These are phyloP conservation scores for Euclidium syriacum DNA, from an alignment of 345 rosid species.

Conservation along the genomic window DNA sequence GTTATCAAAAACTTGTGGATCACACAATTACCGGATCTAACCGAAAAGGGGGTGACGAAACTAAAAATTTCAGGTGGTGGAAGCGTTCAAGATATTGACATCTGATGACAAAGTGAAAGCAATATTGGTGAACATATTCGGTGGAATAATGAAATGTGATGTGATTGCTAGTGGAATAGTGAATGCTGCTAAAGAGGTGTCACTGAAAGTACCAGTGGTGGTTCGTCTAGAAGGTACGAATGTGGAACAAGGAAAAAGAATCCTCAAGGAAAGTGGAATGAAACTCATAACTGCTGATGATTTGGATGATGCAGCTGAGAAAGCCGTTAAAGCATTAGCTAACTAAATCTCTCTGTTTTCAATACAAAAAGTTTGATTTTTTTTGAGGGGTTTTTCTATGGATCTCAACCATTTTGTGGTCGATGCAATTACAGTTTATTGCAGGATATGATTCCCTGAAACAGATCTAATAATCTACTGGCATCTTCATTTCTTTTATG, in stretches of 20 bases:
- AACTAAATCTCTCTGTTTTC: conserved; percentile 14
- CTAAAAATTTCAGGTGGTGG: conserved; percentile 64
- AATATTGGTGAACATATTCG: conserved; percentile 95
- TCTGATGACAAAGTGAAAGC: conserved; percentile 99
- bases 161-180: conserved; percentile 98
- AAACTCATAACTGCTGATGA: conserved; percentile 84
- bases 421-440: conserved; percentile 12
- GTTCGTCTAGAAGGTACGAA: conserved; percentile 76
- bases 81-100: conserved; percentile 96
- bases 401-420: conserved; percentile 17
- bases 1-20: background rate
- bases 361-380: background rate
- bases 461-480: conserved; percentile 26
- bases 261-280: conserved; percentile 96
- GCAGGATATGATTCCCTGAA: conserved; percentile 6
- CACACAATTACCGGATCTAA: background rate
- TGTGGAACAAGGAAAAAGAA: conserved; percentile 87
- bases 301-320: conserved; percentile 97
- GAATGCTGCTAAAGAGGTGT: conserved; percentile 95
- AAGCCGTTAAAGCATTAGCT: conserved; percentile 69
- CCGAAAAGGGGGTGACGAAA: background rate
- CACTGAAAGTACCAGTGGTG: conserved; percentile 89
- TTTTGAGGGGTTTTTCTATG: background rate
- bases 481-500: no score
- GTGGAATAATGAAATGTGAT: conserved; percentile 99